Evolutionary conservation across 2,329 filamentous ascomycete species (phyloP).

Genomic region (Fusarium solani-melongenae): DNA sequence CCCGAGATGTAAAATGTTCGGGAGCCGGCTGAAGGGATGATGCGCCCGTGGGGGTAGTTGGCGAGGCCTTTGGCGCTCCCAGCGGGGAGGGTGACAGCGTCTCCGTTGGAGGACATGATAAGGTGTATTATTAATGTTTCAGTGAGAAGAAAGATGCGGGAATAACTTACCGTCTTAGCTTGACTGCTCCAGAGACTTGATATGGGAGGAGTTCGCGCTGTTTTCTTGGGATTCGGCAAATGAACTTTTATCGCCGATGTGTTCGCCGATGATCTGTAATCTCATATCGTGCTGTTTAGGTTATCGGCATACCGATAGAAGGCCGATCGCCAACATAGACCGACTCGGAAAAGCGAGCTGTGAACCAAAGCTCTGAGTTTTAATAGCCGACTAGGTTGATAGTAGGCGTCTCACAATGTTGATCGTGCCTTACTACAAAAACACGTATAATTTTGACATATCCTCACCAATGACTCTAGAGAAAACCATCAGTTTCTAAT

Average conservation of each 20-base stretch:
- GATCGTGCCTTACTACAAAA: neutral
- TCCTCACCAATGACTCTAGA: neutral
- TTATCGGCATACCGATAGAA: neutral
- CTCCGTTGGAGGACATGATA: neutral
- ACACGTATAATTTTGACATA: neutral
- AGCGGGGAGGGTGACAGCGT: neutral
- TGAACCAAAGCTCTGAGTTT: neutral
- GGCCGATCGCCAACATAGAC: neutral
- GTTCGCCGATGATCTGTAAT: neutral
- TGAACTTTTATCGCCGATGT: neutral
- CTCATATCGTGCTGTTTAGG: neutral
- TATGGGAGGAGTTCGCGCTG: neutral
- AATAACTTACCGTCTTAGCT: neutral
- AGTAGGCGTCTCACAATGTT: neutral
- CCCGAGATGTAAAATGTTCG: neutral
- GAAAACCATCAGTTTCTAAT: neutral
- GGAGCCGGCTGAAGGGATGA: neutral
- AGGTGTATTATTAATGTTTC: neutral
- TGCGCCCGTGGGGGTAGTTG: neutral
- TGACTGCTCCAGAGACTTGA: neutral
- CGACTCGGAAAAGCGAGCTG: neutral
- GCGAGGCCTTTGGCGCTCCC: neutral
- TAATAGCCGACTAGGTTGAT: neutral
- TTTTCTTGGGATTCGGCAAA: neutral
- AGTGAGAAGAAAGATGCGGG: neutral